These are phyloP conservation scores for Calonectria pseudoreteaudii DNA, from an alignment of 2,329 filamentous ascomycete genomes.

Conservation along the genomic window DNA sequence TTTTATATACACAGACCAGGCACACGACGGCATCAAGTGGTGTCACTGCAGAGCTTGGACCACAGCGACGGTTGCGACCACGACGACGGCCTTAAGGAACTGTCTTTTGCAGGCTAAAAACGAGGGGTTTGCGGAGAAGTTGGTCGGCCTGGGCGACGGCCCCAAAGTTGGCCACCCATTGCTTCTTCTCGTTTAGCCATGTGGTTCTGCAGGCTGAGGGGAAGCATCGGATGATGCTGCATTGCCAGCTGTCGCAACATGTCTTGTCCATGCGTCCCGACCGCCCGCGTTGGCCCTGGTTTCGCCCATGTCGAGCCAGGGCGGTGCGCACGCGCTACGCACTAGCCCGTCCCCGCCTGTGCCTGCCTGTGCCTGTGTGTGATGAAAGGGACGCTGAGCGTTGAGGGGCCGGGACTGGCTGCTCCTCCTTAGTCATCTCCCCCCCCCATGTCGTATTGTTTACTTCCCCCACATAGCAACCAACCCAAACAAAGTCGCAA, in stretches of 20 bases:
- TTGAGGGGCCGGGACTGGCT: not conserved
- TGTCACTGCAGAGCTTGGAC: not conserved
- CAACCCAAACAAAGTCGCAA: conserved; percentile 44
- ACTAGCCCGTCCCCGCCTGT: conserved; percentile 1
- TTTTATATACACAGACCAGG: not conserved
- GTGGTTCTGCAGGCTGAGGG: conserved; percentile 26
- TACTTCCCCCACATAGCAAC: conserved; percentile 55
- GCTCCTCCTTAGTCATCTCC: conserved; percentile 38
- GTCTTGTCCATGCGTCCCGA: conserved; percentile 33
- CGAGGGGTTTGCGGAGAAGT: conserved; percentile 23
- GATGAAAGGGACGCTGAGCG: not conserved
- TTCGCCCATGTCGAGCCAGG: not conserved
- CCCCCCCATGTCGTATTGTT: conserved; percentile 46
- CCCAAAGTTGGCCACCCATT: conserved; percentile 14
- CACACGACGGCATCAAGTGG: not conserved
- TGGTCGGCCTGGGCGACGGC: conserved; percentile 36
- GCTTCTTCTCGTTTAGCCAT: conserved; percentile 25
- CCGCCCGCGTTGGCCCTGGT: conserved; percentile 18
- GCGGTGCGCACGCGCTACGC: conserved; percentile 7
- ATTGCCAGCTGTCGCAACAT: conserved; percentile 40
- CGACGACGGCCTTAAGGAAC: not conserved
- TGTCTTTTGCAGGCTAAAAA: not conserved
- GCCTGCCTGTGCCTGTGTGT: not conserved
- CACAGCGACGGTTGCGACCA: not conserved
- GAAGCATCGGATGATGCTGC: conserved; percentile 34